phyloP scores from a whole-genome alignment of 148 eudicot species.

The Persicaria tinctoria region DNA sequence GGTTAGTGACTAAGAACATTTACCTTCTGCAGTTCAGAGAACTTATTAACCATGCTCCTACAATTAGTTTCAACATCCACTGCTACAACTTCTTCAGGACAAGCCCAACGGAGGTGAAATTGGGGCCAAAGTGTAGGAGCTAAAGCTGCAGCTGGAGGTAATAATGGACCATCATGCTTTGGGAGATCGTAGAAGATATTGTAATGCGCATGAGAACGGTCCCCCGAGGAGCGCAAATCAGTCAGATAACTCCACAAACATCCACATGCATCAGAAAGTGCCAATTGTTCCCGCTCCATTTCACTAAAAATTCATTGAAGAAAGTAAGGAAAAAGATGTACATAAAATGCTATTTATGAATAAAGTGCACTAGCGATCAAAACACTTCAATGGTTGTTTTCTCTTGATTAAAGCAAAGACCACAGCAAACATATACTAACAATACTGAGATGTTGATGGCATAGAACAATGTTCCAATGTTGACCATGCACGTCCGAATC shows the following conservation, averaged over 20 bases:
- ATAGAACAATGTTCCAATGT: not conserved
- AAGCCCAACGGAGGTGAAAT: conserved; percentile 95
- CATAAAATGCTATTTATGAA: not conserved
- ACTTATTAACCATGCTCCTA: conserved; percentile 53
- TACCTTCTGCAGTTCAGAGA: conserved; percentile 85
- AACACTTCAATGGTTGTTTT: not conserved
- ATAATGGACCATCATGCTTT: conserved; percentile 55
- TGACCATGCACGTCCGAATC: not conserved
- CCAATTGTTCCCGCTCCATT: conserved; percentile 76
- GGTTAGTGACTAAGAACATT: not conserved
- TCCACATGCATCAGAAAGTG: conserved; percentile 63
- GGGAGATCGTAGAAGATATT: conserved; percentile 71
- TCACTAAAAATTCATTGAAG: conserved; percentile 39
- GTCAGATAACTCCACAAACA: conserved; percentile 84
- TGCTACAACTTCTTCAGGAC: conserved; percentile 76
- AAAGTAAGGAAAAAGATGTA: not conserved
- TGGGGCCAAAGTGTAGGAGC: conserved; percentile 99
- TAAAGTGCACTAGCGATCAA: not conserved
- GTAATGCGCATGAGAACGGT: conserved; percentile 69
- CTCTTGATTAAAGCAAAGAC: not conserved
- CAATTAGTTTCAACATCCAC: conserved; percentile 78
- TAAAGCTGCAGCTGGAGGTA: conserved; percentile 98
- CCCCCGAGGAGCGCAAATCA: conserved; percentile 59
- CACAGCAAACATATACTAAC: not conserved
- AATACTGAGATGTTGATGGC: not conserved